phyloP scores from a whole-genome alignment of 306 rosid species.

The Sicyos edulis region DNA sequence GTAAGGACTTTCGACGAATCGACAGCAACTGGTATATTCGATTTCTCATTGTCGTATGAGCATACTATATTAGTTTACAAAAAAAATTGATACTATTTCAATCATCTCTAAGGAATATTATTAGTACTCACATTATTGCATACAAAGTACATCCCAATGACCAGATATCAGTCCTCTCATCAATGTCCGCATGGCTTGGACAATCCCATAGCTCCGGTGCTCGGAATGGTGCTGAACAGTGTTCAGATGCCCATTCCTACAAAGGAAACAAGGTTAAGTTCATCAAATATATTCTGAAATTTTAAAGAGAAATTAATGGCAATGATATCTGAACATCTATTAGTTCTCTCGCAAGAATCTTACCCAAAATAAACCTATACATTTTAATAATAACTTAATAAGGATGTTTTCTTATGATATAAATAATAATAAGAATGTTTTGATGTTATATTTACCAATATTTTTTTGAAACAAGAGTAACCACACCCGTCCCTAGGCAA shows the following conservation, averaged over 20 bases:
- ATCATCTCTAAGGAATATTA: constrained; percentile 7
- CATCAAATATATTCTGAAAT: neutral
- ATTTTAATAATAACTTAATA: too few species aligned
- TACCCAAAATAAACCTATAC: neutral
- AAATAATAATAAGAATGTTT: too few species aligned
- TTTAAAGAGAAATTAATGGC: neutral
- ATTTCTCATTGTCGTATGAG: neutral
- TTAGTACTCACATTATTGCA: constrained; percentile 74
- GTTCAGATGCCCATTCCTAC: constrained; percentile 99
- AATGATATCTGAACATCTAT: too few species aligned
- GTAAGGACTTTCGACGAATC: neutral
- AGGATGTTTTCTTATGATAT: too few species aligned
- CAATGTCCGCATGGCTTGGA: constrained; percentile 83
- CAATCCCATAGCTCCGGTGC: constrained; percentile 99
- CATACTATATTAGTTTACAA: neutral
- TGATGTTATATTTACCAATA: too few species aligned
- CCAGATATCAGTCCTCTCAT: constrained; percentile 97
- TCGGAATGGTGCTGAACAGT: constrained; percentile 93
- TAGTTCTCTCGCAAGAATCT: too few species aligned
- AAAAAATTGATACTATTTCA: neutral
- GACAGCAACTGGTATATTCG: neutral
- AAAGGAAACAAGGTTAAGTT: constrained; percentile 9
- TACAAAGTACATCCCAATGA: constrained; percentile 96
- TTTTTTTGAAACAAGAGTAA: too few species aligned
- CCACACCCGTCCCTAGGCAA: too few species aligned